Evolutionary conservation across 2,329 filamentous ascomycete genomes (phyloP).

Genomic region (Aspergillus pseudonomiae): DNA sequence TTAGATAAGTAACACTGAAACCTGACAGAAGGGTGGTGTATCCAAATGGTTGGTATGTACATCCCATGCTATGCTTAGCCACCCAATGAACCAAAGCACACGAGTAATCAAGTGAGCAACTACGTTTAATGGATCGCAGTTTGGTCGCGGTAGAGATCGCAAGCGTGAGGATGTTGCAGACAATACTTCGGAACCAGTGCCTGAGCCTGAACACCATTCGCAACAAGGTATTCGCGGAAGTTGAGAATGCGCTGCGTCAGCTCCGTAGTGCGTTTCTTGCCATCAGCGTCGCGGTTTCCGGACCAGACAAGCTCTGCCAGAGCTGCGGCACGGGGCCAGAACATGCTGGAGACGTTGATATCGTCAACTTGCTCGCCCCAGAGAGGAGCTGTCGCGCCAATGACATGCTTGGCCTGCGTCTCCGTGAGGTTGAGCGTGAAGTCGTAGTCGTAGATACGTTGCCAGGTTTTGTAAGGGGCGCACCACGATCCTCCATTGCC

Average conservation of each 20-base stretch:
- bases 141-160: constrained; percentile 59
- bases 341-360: constrained; percentile 51
- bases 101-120: neutral
- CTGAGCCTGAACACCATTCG: constrained; percentile 55
- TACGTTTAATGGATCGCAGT: constrained; percentile 31
- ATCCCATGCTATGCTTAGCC: neutral
- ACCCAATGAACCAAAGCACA: neutral
- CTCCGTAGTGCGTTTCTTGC: constrained; percentile 55
- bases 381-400: constrained; percentile 56
- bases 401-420: constrained; percentile 51
- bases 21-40: neutral
- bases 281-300: constrained; percentile 54
- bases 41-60: neutral
- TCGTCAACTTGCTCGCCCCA: constrained; percentile 61
- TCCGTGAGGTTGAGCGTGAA: constrained; percentile 55
- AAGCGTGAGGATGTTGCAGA: constrained; percentile 59
- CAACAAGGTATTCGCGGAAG: constrained; percentile 62
- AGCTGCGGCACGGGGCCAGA: constrained; percentile 62
- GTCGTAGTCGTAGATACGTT: constrained; percentile 63
- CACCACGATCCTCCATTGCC: constrained; percentile 60
- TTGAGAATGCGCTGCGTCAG: constrained; percentile 61
- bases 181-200: constrained; percentile 62
- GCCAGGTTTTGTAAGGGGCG: constrained; percentile 62
- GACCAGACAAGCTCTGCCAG: constrained; percentile 60
- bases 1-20: neutral